Conservation (phyloP, 148 eudicot species). For the Vaccinium macrocarpon region DNA sequence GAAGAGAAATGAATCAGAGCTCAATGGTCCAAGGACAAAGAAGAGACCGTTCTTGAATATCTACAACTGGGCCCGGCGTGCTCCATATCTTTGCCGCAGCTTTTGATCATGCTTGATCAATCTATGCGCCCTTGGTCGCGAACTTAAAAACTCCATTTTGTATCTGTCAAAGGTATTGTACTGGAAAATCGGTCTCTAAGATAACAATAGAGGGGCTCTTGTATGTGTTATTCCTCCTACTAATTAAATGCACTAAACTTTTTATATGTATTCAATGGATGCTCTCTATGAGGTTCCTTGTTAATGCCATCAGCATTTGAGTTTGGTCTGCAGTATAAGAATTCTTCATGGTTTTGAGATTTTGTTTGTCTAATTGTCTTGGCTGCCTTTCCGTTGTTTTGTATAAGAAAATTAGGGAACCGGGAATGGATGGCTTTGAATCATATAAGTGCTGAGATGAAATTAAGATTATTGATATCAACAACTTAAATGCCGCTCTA, state of each 20-base stretch:
- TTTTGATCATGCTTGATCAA: conserved; percentile 1
- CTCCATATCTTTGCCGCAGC: conserved; percentile 22
- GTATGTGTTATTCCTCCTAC: not conserved
- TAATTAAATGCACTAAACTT: not conserved
- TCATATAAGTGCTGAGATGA: too few relatives aligned
- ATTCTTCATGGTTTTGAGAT: not conserved
- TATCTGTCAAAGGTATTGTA: not conserved
- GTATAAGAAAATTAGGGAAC: not conserved
- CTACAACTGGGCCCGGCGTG: conserved; percentile 22
- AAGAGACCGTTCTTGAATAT: conserved; percentile 11
- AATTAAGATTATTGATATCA: too few relatives aligned
- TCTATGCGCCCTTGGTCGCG: not conserved
- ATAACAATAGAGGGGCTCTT: not conserved
- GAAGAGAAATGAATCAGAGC: conserved; percentile 27
- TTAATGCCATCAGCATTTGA: not conserved
- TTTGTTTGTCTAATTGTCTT: too few relatives aligned
- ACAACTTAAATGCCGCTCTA: too few relatives aligned
- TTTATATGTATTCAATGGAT: not conserved
- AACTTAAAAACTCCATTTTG: not conserved
- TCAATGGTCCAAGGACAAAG: not conserved
- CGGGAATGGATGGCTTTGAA: too few relatives aligned
- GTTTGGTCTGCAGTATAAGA: not conserved
- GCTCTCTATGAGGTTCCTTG: not conserved
- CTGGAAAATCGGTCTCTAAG: not conserved
- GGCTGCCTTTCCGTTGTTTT: not conserved